A percentile compares a stretch with the other conserved stretches of the same genome.
Evolutionary conservation across 1,139 yeast genomes (phyloP).

Genomic region (Ogataea hybrid): DNA sequence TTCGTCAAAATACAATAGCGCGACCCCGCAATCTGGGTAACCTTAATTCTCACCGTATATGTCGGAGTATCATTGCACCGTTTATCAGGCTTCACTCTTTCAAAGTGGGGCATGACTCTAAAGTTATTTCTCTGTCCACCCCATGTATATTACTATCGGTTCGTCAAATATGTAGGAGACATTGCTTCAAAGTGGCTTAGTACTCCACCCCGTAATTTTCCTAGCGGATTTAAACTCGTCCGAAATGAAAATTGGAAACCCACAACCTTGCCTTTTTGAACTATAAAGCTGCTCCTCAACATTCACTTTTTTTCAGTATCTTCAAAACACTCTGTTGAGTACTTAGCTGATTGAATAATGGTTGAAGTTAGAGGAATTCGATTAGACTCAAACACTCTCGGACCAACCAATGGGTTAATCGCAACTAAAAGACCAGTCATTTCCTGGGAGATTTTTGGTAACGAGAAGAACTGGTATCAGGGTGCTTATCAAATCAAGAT

Average conservation of each 20-base stretch:
- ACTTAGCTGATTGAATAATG: constrained; percentile 3
- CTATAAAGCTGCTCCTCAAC: neutral
- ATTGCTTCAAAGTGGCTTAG: neutral
- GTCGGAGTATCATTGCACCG: neutral
- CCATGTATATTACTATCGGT: neutral
- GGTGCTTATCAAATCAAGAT: constrained; percentile 12
- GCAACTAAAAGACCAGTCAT: constrained; percentile 8
- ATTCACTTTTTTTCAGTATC: neutral
- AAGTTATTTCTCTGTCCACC: neutral
- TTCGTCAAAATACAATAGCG: neutral
- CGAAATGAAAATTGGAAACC: neutral
- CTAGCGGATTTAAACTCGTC: neutral
- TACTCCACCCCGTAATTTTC: neutral
- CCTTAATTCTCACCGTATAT: neutral
- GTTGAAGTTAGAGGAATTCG: constrained; percentile 7
- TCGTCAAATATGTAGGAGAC: neutral
- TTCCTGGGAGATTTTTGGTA: constrained; percentile 11
- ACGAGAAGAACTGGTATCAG: constrained; percentile 11
- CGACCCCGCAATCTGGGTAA: neutral
- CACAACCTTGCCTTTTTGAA: no score
- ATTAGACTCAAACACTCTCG: constrained; percentile 9
- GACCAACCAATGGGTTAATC: constrained; percentile 6
- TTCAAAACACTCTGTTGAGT: neutral
- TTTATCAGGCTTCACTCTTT: neutral
- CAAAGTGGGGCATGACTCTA: neutral